Evolutionary conservation across 768 basidiomycete genomes (phyloP).

Genomic region (Zangia roseola): DNA sequence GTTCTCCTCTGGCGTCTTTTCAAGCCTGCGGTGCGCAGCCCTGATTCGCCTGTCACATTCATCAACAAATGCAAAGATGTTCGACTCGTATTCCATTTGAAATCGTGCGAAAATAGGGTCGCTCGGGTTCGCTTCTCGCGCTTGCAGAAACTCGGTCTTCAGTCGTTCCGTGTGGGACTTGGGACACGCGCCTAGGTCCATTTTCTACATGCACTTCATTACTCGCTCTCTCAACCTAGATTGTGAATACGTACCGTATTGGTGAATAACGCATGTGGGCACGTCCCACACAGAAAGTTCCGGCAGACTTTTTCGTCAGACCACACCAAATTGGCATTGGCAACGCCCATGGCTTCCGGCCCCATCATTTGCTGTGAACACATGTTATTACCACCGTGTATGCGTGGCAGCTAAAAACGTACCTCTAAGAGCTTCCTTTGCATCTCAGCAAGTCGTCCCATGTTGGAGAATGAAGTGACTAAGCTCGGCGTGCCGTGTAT

Average conservation of each 20-base stretch:
- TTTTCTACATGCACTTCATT: conserved; percentile 59
- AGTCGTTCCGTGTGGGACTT: conserved; percentile 94
- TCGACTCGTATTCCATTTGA: conserved; percentile 94
- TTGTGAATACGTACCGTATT: conserved; percentile 74
- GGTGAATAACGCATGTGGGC: conserved; percentile 95
- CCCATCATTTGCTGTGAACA: conserved; percentile 95
- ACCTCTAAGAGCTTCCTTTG: conserved; percentile 88
- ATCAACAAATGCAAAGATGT: conserved; percentile 95
- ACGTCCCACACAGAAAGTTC: conserved; percentile 98
- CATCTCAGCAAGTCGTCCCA: conserved; percentile 97
- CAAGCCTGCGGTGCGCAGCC: conserved; percentile 88
- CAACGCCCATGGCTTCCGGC: conserved; percentile 98
- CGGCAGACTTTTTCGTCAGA: conserved; percentile 97
- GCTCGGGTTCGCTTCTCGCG: conserved; percentile 69
- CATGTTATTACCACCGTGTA: neutral
- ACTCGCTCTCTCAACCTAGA: neutral
- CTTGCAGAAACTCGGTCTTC: conserved; percentile 85
- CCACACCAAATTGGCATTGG: conserved; percentile 90
- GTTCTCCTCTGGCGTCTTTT: conserved; percentile 99
- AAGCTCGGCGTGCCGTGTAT: neutral
- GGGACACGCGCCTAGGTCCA: conserved; percentile 98
- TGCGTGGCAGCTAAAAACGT: conserved; percentile 34
- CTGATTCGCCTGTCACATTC: conserved; percentile 97
- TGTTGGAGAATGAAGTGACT: conserved; percentile 36
- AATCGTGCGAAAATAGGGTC: conserved; percentile 85